Conservation (phyloP, 345 rosid genomes). For the Garcia nutans region DNA sequence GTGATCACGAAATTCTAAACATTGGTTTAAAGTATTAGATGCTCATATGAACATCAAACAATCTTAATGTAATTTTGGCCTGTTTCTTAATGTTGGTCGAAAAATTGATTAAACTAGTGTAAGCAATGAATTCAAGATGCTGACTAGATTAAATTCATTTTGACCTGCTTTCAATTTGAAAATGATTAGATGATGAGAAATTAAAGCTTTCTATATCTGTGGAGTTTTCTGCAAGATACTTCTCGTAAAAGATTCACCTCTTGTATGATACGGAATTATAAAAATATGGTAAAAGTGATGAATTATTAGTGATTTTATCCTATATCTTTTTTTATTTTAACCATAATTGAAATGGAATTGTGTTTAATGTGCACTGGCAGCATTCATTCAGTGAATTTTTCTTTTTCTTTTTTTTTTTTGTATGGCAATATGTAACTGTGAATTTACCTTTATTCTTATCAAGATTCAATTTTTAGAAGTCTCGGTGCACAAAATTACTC, state of each 20-base stretch:
- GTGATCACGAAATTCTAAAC: not conserved
- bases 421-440: not conserved
- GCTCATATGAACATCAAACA: not conserved
- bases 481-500: not conserved
- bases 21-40: slow-evolving; percentile 7
- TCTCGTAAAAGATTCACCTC: not conserved
- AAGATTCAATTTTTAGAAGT: not conserved
- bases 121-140: not conserved
- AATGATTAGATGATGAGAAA: not conserved
- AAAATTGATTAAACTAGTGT: not conserved
- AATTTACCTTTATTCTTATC: not conserved
- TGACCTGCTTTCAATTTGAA: not conserved
- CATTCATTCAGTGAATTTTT: not conserved
- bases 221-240: not conserved
- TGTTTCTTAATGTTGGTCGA: too few species aligned
- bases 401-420: not conserved
- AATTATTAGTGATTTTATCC: not conserved
- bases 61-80: too few species aligned
- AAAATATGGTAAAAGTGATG: not conserved
- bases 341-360: not conserved
- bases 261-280: not conserved
- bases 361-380: not conserved
- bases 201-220: not conserved
- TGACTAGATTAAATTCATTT: not conserved
- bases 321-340: not conserved